phyloP scores from a whole-genome alignment of 345 rosid species.

The Anacardium occidentale region DNA sequence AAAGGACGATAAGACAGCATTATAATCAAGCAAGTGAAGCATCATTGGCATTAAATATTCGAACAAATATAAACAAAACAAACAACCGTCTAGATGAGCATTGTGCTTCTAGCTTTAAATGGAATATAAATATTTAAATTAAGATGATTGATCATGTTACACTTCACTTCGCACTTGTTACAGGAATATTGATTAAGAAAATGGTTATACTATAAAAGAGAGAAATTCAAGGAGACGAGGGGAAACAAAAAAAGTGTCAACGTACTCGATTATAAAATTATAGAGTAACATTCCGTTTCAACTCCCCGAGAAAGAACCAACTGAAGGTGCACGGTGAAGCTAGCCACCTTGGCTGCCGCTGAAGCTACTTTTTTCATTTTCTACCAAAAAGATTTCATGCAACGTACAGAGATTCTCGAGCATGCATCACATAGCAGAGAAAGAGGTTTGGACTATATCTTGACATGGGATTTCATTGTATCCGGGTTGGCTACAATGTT shows the following conservation, averaged over 20 bases:
- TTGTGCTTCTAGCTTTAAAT: constrained; percentile 14
- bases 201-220: background rate
- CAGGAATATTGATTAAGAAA: constrained; percentile 9
- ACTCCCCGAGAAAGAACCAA: constrained; percentile 24
- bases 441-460: background rate
- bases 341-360: constrained; percentile 7
- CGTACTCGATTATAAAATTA: constrained; percentile 19
- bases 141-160: background rate
- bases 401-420: constrained; percentile 17
- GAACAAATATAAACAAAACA: constrained; percentile 1
- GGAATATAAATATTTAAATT: constrained; percentile 10
- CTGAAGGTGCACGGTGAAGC: constrained; percentile 17
- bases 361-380: background rate
- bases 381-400: constrained; percentile 26
- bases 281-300: constrained; percentile 5
- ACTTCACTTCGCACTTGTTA: constrained; percentile 15
- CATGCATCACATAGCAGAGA: constrained; percentile 16
- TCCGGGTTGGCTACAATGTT: background rate
- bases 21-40: constrained; percentile 8
- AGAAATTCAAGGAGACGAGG: constrained; percentile 8
- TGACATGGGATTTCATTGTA: background rate
- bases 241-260: constrained; percentile 16
- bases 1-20: constrained; percentile 20
- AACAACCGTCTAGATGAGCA: constrained; percentile 9
- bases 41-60: constrained; percentile 6